These are phyloP conservation scores for Mortierella sp. DNA, from an alignment of 371 early-diverging fungal species.

Conservation along the genomic window DNA sequence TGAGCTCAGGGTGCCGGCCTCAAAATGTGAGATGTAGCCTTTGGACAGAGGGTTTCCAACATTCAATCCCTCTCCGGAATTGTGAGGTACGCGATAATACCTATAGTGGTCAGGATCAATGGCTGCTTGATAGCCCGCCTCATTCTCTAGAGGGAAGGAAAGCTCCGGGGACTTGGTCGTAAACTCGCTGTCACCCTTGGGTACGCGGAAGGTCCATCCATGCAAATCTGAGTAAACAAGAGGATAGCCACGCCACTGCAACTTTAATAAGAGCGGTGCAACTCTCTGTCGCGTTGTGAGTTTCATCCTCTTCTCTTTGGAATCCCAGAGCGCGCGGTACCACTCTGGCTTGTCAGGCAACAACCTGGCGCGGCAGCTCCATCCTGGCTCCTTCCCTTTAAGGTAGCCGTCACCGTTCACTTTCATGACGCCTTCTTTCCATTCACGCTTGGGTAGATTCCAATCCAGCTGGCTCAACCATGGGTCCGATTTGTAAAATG, in stretches of 20 bases:
- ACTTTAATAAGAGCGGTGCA: slow-evolving; percentile 84
- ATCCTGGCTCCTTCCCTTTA: slow-evolving; percentile 60
- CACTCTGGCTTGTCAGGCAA: slow-evolving; percentile 88
- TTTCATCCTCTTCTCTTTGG: slow-evolving; percentile 64
- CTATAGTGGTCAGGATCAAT: slow-evolving; percentile 57
- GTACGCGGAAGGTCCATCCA: slow-evolving; percentile 91
- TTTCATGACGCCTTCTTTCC: slow-evolving; percentile 43
- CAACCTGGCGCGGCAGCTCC: slow-evolving; percentile 47
- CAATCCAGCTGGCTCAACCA: slow-evolving; percentile 95
- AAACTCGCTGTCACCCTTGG: slow-evolving; percentile 48
- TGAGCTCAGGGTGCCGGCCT: slow-evolving; percentile 76
- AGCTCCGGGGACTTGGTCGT: slow-evolving; percentile 29
- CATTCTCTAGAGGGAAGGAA: slow-evolving; percentile 30
- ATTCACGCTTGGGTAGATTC: slow-evolving; percentile 65
- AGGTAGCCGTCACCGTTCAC: slow-evolving; percentile 59
- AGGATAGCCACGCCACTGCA: slow-evolving; percentile 90
- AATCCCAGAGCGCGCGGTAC: slow-evolving; percentile 87
- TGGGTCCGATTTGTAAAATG: slow-evolving; percentile 67
- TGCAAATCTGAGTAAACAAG: slow-evolving; percentile 71
- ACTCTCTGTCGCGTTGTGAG: slow-evolving; percentile 81
- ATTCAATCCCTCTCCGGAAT: slow-evolving; percentile 85
- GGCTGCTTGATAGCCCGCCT: slow-evolving; percentile 26
- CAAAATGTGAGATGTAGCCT: slow-evolving; percentile 81
- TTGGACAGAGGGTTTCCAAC: slow-evolving; percentile 93
- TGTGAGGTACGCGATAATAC: slow-evolving; percentile 89